Conservation (phyloP, 257 asterid species). For the Solanum pinnatisectum region DNA sequence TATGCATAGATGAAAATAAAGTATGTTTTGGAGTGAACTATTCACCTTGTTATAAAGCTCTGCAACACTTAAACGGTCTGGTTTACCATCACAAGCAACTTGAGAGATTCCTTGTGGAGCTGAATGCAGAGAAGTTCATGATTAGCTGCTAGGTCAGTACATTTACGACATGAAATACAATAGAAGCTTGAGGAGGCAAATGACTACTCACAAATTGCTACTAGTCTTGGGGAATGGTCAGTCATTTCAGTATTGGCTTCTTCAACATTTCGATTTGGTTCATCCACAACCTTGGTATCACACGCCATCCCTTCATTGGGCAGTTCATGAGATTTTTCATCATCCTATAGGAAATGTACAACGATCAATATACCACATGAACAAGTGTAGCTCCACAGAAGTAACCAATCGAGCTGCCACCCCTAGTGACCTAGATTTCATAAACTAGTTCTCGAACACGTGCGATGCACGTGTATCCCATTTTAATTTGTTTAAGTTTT, state of each 20-base stretch:
- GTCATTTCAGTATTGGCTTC: conserved; percentile 28
- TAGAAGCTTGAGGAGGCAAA: background rate
- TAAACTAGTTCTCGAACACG: background rate
- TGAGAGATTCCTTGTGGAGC: conserved; percentile 56
- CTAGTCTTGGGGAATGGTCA: conserved; percentile 50
- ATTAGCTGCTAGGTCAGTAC: background rate
- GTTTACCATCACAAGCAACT: conserved; percentile 47
- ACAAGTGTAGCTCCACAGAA: background rate
- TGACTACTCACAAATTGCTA: conserved; percentile 53
- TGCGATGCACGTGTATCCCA: background rate
- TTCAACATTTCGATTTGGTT: conserved; percentile 20
- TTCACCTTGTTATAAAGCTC: conserved; percentile 69
- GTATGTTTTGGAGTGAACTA: background rate
- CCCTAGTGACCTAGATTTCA: background rate
- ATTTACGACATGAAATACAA: background rate
- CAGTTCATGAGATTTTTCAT: conserved; percentile 28
- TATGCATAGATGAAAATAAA: background rate
- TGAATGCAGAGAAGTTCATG: conserved; percentile 18
- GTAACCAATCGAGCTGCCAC: background rate
- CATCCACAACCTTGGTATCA: conserved; percentile 37
- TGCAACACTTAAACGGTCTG: conserved; percentile 55
- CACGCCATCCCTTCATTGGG: conserved; percentile 30
- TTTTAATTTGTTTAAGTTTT: too few species aligned
- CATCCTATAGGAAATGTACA: conserved; percentile 37
- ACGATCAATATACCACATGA: background rate